These are phyloP conservation scores for Juncus inflexus DNA, from an alignment of 176 grass and related monocot species.

Conservation along the genomic window DNA sequence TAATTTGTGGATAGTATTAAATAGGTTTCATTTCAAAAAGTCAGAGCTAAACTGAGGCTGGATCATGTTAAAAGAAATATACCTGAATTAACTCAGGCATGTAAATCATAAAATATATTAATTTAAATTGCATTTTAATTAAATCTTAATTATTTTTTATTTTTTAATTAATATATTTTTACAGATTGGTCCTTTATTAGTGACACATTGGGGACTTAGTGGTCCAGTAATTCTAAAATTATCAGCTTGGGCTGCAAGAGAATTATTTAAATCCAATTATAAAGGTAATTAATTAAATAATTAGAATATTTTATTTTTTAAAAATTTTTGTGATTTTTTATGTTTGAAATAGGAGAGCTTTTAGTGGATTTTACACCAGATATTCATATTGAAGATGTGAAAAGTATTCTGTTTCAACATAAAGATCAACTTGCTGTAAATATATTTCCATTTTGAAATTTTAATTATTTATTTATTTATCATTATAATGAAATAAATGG, in stretches of 20 bases:
- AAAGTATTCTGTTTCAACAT: constrained; percentile 53
- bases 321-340: constrained; percentile 16
- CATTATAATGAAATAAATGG: constrained; percentile 14
- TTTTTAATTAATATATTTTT: constrained; percentile 20
- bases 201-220: constrained; percentile 94
- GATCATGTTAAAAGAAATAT: constrained; percentile 43
- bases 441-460: constrained; percentile 25
- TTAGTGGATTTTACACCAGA: constrained; percentile 76
- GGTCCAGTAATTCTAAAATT: constrained; percentile 78
- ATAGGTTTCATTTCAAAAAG: constrained; percentile 69
- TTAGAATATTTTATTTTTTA: constrained; percentile 3
- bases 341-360: constrained; percentile 59
- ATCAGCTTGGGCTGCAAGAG: constrained; percentile 84
- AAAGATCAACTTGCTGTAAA: constrained; percentile 65
- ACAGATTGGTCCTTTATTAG: constrained; percentile 72
- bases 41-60: constrained; percentile 74
- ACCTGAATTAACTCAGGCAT: constrained; percentile 68
- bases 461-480: constrained; percentile 4
- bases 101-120: neutral
- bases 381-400: constrained; percentile 76
- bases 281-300: constrained; percentile 39
- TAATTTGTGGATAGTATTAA: neutral
- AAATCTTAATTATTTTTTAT: constrained; percentile 14
- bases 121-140: neutral
- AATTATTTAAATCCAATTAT: constrained; percentile 66